phyloP scores from a whole-genome alignment of 2,329 filamentous ascomycete species.

The Epicoccum nigrum region DNA sequence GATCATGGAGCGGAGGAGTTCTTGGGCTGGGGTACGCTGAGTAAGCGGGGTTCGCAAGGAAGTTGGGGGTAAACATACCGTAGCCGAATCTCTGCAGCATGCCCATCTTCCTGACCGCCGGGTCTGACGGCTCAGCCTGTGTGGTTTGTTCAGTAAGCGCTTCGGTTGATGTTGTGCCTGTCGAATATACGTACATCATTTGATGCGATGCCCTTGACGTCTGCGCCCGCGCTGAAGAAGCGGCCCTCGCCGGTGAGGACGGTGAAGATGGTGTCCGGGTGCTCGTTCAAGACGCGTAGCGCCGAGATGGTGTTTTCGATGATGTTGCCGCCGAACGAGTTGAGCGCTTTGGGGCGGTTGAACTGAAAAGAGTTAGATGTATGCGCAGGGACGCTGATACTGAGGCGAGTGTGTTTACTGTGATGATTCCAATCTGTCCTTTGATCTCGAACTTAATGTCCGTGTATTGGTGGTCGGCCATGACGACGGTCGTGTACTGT shows the following conservation, averaged over 20 bases:
- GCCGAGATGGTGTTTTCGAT: slow-evolving; percentile 53
- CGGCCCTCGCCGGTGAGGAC: slow-evolving; percentile 58
- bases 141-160: slow-evolving; percentile 19
- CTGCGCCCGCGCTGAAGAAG: slow-evolving; percentile 59
- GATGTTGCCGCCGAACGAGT: slow-evolving; percentile 56
- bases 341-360: slow-evolving; percentile 57
- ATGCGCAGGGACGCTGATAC: neutral
- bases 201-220: slow-evolving; percentile 48
- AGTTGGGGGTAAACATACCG: slow-evolving; percentile 30
- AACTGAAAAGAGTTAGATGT: slow-evolving; percentile 39
- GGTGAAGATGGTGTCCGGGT: slow-evolving; percentile 58
- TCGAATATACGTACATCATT: slow-evolving; percentile 24
- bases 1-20: slow-evolving; percentile 55
- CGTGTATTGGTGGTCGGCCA: slow-evolving; percentile 44
- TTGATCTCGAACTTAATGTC: slow-evolving; percentile 54
- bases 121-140: slow-evolving; percentile 26
- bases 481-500: slow-evolving; percentile 12
- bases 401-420: slow-evolving; percentile 30
- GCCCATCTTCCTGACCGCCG: slow-evolving; percentile 43
- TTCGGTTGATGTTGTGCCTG: too few relatives aligned
- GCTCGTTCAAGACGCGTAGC: slow-evolving; percentile 53
- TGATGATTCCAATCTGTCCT: slow-evolving; percentile 55
- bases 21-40: slow-evolving; percentile 22
- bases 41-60: neutral
- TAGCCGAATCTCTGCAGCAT: slow-evolving; percentile 36